Percentiles rank a stretch among this genome's conserved stretches.
phyloP scores from a whole-genome alignment of 495 filamentous ascomycete genomes.

The Aspergillus avenaceus region DNA sequence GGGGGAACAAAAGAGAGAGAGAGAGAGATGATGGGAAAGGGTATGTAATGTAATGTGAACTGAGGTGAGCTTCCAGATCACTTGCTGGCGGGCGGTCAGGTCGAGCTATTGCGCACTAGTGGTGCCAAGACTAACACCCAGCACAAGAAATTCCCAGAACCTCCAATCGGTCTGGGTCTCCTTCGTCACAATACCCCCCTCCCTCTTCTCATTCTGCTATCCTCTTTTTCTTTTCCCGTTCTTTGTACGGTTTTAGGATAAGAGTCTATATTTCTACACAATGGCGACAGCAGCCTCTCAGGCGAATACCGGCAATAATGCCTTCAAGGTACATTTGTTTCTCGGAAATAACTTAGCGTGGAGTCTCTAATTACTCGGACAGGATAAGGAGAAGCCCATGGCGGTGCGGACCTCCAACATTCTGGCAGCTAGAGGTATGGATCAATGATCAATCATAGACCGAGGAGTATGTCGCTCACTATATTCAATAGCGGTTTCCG shows the following conservation, averaged over 20 bases:
- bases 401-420: slow-evolving; percentile 95
- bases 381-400: slow-evolving; percentile 99
- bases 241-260: slow-evolving; percentile 27
- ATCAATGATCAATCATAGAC: background rate
- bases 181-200: slow-evolving; percentile 17
- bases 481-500: slow-evolving; percentile 68
- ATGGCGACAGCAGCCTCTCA: slow-evolving; percentile 64
- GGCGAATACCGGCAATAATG: slow-evolving; percentile 57
- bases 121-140: slow-evolving; percentile 55
- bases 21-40: slow-evolving; percentile 7
- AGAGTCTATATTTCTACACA: slow-evolving; percentile 31
- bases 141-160: slow-evolving; percentile 46
- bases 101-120: slow-evolving; percentile 35
- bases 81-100: slow-evolving; percentile 14
- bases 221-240: slow-evolving; percentile 18
- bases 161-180: slow-evolving; percentile 21
- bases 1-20: background rate
- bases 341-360: slow-evolving; percentile 27
- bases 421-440: slow-evolving; percentile 86
- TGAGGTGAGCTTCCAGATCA: slow-evolving; percentile 18
- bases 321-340: slow-evolving; percentile 67
- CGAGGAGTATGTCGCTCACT: slow-evolving; percentile 11
- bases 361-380: slow-evolving; percentile 44
- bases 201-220: slow-evolving; percentile 5
- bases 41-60: slow-evolving; percentile 2